A percentile compares a stretch with the other conserved stretches of the same genome.
Conservation (phyloP, 1,139 yeast species). For the Candida gigantensis region DNA sequence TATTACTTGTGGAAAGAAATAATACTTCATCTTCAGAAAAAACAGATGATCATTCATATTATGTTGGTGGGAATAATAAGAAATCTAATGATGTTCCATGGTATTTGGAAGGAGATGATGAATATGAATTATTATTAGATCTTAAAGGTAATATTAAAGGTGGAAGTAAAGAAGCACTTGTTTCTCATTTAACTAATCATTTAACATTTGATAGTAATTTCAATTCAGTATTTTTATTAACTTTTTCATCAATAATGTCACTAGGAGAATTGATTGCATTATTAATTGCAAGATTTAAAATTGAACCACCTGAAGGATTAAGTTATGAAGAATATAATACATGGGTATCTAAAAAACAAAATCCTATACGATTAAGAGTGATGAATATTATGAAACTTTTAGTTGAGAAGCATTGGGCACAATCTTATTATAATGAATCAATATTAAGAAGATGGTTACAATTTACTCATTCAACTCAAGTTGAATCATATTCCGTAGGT, state of each 20-base stretch:
- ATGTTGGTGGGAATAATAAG: conserved; percentile 38
- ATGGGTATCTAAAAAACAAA: conserved; percentile 76
- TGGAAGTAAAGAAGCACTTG: conserved; percentile 78
- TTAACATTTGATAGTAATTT: conserved; percentile 66
- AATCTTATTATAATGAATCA: conserved; percentile 53
- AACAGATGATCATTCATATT: conserved; percentile 37
- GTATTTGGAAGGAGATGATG: conserved; percentile 81
- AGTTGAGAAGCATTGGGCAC: conserved; percentile 79
- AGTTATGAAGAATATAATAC: conserved; percentile 77
- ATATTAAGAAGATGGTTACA: conserved; percentile 53
- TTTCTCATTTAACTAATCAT: conserved; percentile 85
- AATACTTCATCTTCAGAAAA: conserved; percentile 49
- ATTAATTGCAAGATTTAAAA: conserved; percentile 65
- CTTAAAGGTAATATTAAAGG: conserved; percentile 77
- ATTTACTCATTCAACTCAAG: conserved; percentile 55
- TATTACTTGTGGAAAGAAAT: conserved; percentile 61
- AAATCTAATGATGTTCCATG: conserved; percentile 59
- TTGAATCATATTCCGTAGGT: conserved; percentile 43
- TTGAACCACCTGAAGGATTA: conserved; percentile 86
- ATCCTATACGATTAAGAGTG: conserved; percentile 68
- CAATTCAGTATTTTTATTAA: conserved; percentile 68
- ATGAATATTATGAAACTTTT: conserved; percentile 70
- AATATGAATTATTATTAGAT: conserved; percentile 70
- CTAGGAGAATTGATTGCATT: conserved; percentile 64
- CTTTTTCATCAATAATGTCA: conserved; percentile 76